These are phyloP conservation scores for Xylaria acuta DNA, from an alignment of 495 filamentous ascomycete genomes.

Conservation along the genomic window DNA sequence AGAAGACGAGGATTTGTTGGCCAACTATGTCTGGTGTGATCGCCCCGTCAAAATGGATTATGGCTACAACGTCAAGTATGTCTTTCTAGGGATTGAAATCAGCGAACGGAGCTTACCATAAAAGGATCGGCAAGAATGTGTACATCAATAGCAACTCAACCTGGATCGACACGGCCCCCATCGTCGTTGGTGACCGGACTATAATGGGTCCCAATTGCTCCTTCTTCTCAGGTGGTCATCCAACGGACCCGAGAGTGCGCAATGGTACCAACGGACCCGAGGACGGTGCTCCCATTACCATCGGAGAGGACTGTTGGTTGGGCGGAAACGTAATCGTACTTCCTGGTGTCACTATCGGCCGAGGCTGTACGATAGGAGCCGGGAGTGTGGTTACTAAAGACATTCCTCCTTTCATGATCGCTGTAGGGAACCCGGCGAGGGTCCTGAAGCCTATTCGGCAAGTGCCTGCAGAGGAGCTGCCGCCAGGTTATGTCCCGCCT, in stretches of 20 bases:
- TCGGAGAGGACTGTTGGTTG: slow-evolving; percentile 91
- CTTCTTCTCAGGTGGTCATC: slow-evolving; percentile 77
- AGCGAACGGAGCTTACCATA: slow-evolving; percentile 1
- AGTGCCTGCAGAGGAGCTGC: slow-evolving; percentile 22
- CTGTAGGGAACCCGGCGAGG: slow-evolving; percentile 71
- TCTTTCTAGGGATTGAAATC: not conserved
- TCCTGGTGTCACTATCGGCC: slow-evolving; percentile 82
- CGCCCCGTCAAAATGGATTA: slow-evolving; percentile 76
- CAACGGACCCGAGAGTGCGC: slow-evolving; percentile 72
- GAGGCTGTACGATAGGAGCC: slow-evolving; percentile 72
- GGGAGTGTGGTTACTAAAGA: slow-evolving; percentile 90
- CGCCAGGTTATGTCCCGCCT: slow-evolving; percentile 23
- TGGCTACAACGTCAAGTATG: slow-evolving; percentile 69
- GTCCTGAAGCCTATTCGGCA: slow-evolving; percentile 51
- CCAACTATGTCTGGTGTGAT: slow-evolving; percentile 71
- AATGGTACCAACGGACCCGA: slow-evolving; percentile 81
- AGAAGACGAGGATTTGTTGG: slow-evolving; percentile 66
- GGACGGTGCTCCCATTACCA: slow-evolving; percentile 72
- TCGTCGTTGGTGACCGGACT: slow-evolving; percentile 80
- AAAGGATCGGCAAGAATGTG: slow-evolving; percentile 65
- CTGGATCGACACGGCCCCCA: slow-evolving; percentile 77
- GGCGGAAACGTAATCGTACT: slow-evolving; percentile 78
- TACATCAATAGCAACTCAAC: slow-evolving; percentile 81
- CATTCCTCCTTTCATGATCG: slow-evolving; percentile 67
- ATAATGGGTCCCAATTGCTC: slow-evolving; percentile 80